phyloP scores from a whole-genome alignment of 2,329 filamentous ascomycete genomes.

The Verticillium zaregamsianum region DNA sequence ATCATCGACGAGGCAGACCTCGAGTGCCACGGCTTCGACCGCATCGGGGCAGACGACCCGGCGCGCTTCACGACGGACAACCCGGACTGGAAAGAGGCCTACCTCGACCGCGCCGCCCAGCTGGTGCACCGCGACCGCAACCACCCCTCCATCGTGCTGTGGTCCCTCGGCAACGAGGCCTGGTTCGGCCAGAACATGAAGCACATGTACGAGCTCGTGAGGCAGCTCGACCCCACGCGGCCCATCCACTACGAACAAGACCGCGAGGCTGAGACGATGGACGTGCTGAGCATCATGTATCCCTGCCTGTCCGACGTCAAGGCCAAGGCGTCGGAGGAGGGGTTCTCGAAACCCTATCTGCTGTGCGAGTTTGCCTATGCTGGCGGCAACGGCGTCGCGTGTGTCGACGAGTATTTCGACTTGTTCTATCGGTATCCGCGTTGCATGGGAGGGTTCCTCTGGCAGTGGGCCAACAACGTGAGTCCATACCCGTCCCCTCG shows the following conservation, averaged over 20 bases:
- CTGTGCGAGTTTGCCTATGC: conserved; percentile 55
- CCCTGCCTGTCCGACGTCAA: conserved; percentile 42
- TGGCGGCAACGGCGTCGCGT: conserved; percentile 70
- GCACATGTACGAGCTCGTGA: conserved; percentile 64
- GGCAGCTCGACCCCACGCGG: conserved; percentile 49
- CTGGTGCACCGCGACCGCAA: conserved; percentile 58
- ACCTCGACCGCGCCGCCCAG: conserved; percentile 62
- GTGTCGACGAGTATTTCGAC: conserved; percentile 62
- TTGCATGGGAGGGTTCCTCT: conserved; percentile 60
- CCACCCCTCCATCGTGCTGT: conserved; percentile 63
- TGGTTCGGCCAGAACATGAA: conserved; percentile 66
- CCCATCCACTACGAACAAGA: conserved; percentile 66
- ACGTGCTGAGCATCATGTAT: conserved; percentile 66
- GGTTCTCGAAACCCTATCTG: conserved; percentile 53
- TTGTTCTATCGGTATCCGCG: conserved; percentile 50
- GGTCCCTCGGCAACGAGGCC: conserved; percentile 69
- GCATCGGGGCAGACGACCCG: conserved; percentile 28
- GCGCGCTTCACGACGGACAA: conserved; percentile 56
- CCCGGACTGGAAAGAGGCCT: conserved; percentile 57
- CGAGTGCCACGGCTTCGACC: conserved; percentile 48
- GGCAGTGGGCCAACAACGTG: conserved; percentile 62
- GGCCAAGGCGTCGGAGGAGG: conserved; percentile 31
- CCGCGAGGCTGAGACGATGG: conserved; percentile 49
- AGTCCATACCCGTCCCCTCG: conserved; percentile 11
- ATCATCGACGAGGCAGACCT: conserved; percentile 56